Conservation (phyloP, 176 grass and related monocot genomes). For the Aegilops speltoides region DNA sequence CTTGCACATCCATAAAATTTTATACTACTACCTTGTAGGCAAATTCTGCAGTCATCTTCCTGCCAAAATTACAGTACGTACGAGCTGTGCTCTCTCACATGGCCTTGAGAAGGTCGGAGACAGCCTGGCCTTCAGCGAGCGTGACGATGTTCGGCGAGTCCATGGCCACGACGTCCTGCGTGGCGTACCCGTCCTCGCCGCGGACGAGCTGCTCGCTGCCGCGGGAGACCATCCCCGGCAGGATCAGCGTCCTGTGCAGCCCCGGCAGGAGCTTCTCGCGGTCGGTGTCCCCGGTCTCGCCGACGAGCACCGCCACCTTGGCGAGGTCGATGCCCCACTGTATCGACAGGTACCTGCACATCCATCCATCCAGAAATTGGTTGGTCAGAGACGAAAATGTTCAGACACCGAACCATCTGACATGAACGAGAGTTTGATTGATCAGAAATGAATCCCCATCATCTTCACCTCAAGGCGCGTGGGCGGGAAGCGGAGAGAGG, state of each 20-base stretch:
- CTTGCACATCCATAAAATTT: not conserved
- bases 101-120: slow-evolving; percentile 31
- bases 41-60: not conserved
- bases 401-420: not conserved
- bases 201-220: slow-evolving; percentile 77
- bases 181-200: slow-evolving; percentile 51
- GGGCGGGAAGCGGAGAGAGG: slow-evolving; percentile 76
- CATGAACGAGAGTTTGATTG: not conserved
- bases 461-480: slow-evolving; percentile 59
- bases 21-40: not conserved
- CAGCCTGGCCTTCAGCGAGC: slow-evolving; percentile 22
- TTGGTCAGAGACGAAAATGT: not conserved
- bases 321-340: slow-evolving; percentile 77
- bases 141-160: slow-evolving; percentile 59
- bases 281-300: slow-evolving; percentile 91
- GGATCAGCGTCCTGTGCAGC: slow-evolving; percentile 64
- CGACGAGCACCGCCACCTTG: slow-evolving; percentile 64
- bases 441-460: not conserved
- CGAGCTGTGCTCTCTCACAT: not conserved
- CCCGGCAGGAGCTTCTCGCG: slow-evolving; percentile 73
- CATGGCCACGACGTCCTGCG: slow-evolving; percentile 63
- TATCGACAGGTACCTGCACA: slow-evolving; percentile 67
- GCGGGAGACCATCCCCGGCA: slow-evolving; percentile 45
- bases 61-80: not conserved
- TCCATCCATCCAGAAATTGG: not conserved